Evolutionary conservation across 2,329 filamentous ascomycete genomes (phyloP).

Genomic region (Aspergillus hortae): DNA sequence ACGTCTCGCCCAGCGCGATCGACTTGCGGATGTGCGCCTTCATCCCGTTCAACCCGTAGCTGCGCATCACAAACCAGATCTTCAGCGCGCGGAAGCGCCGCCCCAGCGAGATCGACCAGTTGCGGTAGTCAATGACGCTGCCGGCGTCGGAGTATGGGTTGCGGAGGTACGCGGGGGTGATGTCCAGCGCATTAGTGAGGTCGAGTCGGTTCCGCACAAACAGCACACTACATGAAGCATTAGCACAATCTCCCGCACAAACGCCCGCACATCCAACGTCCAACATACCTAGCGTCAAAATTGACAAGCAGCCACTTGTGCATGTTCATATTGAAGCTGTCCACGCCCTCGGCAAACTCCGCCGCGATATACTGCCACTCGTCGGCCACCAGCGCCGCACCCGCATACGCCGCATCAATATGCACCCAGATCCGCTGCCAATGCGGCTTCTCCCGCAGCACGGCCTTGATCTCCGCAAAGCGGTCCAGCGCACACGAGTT

Average conservation of each 20-base stretch:
- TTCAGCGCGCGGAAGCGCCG: constrained; percentile 84
- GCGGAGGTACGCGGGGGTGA: constrained; percentile 76
- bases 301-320: constrained; percentile 97
- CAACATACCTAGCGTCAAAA: constrained; percentile 64
- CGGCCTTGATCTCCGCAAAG: constrained; percentile 64
- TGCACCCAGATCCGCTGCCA: constrained; percentile 78
- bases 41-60: constrained; percentile 74
- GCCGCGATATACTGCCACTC: constrained; percentile 70
- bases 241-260: neutral
- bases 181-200: constrained; percentile 74
- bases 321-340: constrained; percentile 93
- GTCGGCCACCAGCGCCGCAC: constrained; percentile 75
- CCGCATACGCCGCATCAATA: constrained; percentile 89
- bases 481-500: constrained; percentile 85
- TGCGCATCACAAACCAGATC: constrained; percentile 89
- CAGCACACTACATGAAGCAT: constrained; percentile 55
- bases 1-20: constrained; percentile 65
- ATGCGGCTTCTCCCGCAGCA: constrained; percentile 42
- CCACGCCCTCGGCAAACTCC: constrained; percentile 61
- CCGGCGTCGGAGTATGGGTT: constrained; percentile 78
- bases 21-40: constrained; percentile 68
- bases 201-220: constrained; percentile 72
- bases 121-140: constrained; percentile 88
- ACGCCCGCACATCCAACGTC: rapidly evolving
- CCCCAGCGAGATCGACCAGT: constrained; percentile 95